These are phyloP conservation scores for Centrapalus pauciflorus DNA, from an alignment of 129 eudicot genomes.

Conservation along the genomic window DNA sequence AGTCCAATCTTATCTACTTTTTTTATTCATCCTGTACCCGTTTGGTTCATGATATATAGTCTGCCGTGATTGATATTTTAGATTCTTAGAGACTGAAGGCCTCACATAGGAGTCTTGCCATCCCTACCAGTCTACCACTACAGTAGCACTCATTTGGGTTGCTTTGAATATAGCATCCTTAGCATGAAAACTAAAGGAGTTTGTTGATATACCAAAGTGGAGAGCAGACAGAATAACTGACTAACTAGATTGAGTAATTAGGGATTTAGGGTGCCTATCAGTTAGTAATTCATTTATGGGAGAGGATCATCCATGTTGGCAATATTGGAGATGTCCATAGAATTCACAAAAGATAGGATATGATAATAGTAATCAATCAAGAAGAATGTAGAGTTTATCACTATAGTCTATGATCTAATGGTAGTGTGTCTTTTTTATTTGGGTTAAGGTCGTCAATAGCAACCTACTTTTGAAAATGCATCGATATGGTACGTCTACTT, in stretches of 20 bases:
- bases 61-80: neutral
- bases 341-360: neutral
- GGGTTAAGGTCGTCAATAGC: too few relatives aligned
- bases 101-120: neutral
- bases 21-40: constrained; percentile 4
- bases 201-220: neutral
- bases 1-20: constrained; percentile 6
- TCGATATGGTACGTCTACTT: too few relatives aligned
- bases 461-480: too few relatives aligned
- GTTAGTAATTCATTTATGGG: neutral
- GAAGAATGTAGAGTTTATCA: neutral
- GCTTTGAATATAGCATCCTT: neutral
- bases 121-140: neutral
- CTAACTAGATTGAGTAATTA: neutral
- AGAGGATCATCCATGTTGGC: neutral
- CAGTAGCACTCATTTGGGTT: neutral
- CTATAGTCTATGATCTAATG: neutral
- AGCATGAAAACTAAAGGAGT: neutral
- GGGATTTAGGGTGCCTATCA: neutral
- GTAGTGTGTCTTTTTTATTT: neutral
- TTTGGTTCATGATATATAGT: neutral
- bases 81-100: neutral
- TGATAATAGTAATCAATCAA: neutral
- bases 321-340: neutral
- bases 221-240: neutral